Evolutionary conservation across 306 rosid genomes (phyloP).

Genomic region (Ormosia emarginata): DNA sequence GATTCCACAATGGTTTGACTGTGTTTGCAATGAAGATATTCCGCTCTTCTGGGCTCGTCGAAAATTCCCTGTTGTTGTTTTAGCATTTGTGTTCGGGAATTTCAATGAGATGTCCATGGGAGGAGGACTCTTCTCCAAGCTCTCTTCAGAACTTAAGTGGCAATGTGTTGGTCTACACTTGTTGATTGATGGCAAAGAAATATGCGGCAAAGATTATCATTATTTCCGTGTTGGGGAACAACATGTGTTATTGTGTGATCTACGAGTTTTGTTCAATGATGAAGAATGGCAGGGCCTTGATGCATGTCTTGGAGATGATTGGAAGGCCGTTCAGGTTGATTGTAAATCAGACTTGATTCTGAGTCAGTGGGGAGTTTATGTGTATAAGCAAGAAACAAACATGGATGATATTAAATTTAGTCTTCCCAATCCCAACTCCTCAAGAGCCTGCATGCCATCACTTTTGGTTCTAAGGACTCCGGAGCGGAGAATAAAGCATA

Average conservation of each 20-base stretch:
- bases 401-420: not conserved
- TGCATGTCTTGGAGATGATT: constrained; percentile 14
- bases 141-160: not conserved
- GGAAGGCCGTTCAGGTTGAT: not conserved
- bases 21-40: not conserved
- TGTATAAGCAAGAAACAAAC: not conserved
- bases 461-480: no score
- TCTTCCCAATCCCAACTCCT: not conserved
- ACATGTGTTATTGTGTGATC: not conserved
- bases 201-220: not conserved
- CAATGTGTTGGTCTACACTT: not conserved
- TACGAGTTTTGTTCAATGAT: constrained; percentile 3
- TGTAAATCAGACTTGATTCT: not conserved
- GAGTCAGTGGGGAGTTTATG: not conserved
- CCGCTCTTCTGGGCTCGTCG: not conserved
- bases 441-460: not conserved
- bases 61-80: not conserved
- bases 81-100: not conserved
- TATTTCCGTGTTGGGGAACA: not conserved
- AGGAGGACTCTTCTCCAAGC: no score
- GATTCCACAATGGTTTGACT: not conserved
- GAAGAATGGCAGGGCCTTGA: not conserved
- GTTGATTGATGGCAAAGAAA: not conserved
- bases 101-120: no score
- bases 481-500: no score